phyloP scores from a whole-genome alignment of 495 filamentous ascomycete genomes.

The Penicillium chermesinum region DNA sequence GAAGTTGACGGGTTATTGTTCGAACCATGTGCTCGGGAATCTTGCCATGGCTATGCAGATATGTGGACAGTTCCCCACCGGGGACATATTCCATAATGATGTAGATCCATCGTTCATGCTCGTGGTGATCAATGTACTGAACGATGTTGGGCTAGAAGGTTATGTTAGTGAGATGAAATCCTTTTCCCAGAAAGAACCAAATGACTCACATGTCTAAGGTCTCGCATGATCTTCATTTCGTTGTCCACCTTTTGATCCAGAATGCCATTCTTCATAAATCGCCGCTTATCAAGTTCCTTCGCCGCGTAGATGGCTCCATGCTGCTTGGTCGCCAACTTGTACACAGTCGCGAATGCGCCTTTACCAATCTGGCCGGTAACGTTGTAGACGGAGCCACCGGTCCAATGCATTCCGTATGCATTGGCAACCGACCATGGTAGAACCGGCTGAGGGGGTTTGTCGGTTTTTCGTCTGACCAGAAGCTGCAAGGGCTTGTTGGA shows the following conservation, averaged over 20 bases:
- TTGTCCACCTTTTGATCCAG: constrained; percentile 84
- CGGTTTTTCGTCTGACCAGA: constrained; percentile 19
- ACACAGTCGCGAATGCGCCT: constrained; percentile 90
- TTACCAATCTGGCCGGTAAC: constrained; percentile 75
- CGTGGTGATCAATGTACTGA: constrained; percentile 77
- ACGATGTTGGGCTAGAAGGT: constrained; percentile 74
- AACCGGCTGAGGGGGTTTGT: constrained; percentile 24
- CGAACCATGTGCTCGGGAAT: constrained; percentile 65
- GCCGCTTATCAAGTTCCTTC: constrained; percentile 85
- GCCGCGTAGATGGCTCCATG: constrained; percentile 78
- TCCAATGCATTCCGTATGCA: constrained; percentile 65
- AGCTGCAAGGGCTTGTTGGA: constrained; percentile 23
- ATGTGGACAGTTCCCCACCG: constrained; percentile 74
- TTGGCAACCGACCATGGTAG: constrained; percentile 36
- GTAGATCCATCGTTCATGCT: constrained; percentile 71
- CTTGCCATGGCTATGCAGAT: constrained; percentile 52
- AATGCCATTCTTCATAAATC: constrained; percentile 82
- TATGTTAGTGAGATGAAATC: too few species aligned
- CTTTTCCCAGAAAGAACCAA: too few species aligned
- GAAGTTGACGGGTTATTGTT: constrained; percentile 67
- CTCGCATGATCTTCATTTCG: constrained; percentile 91
- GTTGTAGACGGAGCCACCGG: constrained; percentile 77
- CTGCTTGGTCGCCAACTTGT: constrained; percentile 73
- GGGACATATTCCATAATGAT: constrained; percentile 96
- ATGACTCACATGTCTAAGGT: constrained; percentile 76